Evolutionary conservation across 305 asterid species (phyloP).

Genomic region (Solanum chacoense): DNA sequence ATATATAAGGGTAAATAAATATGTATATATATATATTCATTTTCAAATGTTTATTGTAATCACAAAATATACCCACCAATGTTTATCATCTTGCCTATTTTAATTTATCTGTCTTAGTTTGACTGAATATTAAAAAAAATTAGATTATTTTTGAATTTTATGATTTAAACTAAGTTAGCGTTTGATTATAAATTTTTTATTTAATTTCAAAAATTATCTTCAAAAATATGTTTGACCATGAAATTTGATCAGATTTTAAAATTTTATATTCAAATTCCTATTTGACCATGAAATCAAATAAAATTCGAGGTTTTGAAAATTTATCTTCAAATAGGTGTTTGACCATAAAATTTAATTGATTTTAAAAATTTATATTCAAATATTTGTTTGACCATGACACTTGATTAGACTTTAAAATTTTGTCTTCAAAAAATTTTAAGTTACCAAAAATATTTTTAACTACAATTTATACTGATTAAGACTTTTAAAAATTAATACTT

Average conservation of each 20-base stretch:
- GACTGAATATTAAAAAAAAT: not conserved
- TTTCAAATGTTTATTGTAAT: not conserved
- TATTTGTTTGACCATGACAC: not conserved
- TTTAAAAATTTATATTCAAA: not conserved
- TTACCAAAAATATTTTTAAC: no score
- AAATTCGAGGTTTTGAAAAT: not conserved
- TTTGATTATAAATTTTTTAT: not conserved
- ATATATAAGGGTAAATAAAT: no score
- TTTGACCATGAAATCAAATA: no score
- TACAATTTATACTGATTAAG: not conserved
- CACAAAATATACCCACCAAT: not conserved
- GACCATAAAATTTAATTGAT: not conserved
- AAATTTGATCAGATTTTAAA: not conserved
- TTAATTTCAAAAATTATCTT: not conserved
- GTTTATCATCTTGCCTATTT: not conserved
- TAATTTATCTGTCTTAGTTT: not conserved
- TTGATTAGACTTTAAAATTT: not conserved
- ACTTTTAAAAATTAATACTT: not conserved
- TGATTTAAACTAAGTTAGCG: not conserved
- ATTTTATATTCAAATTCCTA: no score
- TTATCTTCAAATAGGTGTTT: not conserved
- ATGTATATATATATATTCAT: not conserved
- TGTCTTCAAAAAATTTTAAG: not conserved
- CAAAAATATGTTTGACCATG: not conserved
- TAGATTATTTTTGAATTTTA: not conserved